Conservation (phyloP, 371 early-diverging fungal species). For the Catenaria anguillulae region DNA sequence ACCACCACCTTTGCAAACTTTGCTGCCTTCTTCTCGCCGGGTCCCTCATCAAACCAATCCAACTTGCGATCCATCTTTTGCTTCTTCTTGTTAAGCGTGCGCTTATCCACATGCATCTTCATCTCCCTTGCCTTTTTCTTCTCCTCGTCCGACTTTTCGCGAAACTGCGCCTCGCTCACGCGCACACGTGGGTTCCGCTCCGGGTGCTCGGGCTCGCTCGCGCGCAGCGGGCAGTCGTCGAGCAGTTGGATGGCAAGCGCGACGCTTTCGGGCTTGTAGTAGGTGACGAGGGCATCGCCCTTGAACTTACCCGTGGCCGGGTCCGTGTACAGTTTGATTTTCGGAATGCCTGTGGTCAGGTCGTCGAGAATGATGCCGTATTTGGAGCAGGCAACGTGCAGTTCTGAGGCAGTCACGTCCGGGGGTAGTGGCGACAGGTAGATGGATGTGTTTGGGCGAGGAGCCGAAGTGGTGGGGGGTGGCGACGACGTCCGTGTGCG, state of each 20-base stretch:
- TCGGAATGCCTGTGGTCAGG: slow-evolving; percentile 50
- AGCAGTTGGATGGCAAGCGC: slow-evolving; percentile 61
- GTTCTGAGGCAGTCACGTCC: slow-evolving; percentile 64
- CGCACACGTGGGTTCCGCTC: background rate
- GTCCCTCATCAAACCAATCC: slow-evolving; percentile 79
- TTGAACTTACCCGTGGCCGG: slow-evolving; percentile 43
- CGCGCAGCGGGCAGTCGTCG: slow-evolving; percentile 69
- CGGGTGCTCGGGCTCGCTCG: slow-evolving; percentile 22
- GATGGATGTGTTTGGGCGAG: slow-evolving; percentile 41
- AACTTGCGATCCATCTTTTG: slow-evolving; percentile 68
- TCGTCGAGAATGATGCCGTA: slow-evolving; percentile 86
- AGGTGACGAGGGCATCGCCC: slow-evolving; percentile 83
- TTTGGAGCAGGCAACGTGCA: slow-evolving; percentile 60
- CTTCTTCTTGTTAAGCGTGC: slow-evolving; percentile 47
- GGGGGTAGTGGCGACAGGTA: slow-evolving; percentile 74
- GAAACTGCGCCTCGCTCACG: slow-evolving; percentile 48
- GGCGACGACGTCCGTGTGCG: too few species aligned
- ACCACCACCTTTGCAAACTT: slow-evolving; percentile 69
- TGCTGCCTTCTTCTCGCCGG: slow-evolving; percentile 41
- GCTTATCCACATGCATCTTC: slow-evolving; percentile 32
- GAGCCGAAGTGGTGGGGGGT: slow-evolving; percentile 25
- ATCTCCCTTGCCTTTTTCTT: slow-evolving; percentile 15
- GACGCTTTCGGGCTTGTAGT: slow-evolving; percentile 78
- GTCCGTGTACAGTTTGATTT: slow-evolving; percentile 75
- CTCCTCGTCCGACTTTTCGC: slow-evolving; percentile 26